Percentiles rank a stretch among this genome's conserved stretches.
Conservation (phyloP, 176 grass and related monocot species). For the Musa beccarii region DNA sequence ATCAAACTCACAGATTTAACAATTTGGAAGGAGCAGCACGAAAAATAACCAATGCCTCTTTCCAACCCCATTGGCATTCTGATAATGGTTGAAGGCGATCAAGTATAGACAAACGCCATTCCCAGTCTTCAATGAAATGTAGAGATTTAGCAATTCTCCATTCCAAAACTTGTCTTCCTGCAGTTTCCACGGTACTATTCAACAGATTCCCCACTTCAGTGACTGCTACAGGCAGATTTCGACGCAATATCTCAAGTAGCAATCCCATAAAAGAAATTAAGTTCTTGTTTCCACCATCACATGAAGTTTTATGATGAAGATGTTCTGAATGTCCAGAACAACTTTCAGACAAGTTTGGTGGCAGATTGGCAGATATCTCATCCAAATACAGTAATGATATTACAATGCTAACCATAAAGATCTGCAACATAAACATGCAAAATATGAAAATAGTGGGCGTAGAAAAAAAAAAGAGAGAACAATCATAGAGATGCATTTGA, state of each 20-base stretch:
- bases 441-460: constrained; percentile 10
- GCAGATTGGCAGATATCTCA: constrained; percentile 38
- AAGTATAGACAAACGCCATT: constrained; percentile 85
- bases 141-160: constrained; percentile 73
- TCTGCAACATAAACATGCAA: constrained; percentile 33
- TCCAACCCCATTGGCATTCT: constrained; percentile 77
- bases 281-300: constrained; percentile 41
- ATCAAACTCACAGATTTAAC: constrained; percentile 76
- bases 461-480: constrained; percentile 4
- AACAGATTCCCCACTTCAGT: constrained; percentile 40
- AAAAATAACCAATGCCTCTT: constrained; percentile 90
- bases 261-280: constrained; percentile 60
- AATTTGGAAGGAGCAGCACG: constrained; percentile 88
- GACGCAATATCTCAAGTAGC: constrained; percentile 61
- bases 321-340: constrained; percentile 24
- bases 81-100: constrained; percentile 63
- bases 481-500: not conserved
- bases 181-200: constrained; percentile 39
- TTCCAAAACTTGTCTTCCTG: constrained; percentile 60
- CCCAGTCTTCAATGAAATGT: constrained; percentile 66
- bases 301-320: constrained; percentile 28
- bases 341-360: constrained; percentile 25
- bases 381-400: constrained; percentile 73
- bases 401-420: constrained; percentile 86
- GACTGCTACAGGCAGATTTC: constrained; percentile 38